These are phyloP conservation scores for Geoglossum cookeanum DNA, from an alignment of 2,329 filamentous ascomycete genomes.

Conservation along the genomic window DNA sequence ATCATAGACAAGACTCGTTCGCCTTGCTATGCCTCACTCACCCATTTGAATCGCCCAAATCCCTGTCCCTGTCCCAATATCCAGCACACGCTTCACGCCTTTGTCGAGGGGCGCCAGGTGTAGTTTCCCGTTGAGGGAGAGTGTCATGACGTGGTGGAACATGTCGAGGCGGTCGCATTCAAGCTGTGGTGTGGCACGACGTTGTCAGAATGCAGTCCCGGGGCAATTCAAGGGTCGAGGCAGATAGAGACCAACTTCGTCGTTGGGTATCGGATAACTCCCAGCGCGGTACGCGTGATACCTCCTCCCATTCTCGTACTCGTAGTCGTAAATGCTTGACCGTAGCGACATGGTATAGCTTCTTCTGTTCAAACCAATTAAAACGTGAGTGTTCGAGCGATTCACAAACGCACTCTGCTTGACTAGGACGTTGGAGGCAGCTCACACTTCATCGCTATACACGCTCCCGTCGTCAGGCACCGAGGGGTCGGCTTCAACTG, in stretches of 20 bases:
- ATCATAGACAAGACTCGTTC: not conserved
- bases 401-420: not conserved
- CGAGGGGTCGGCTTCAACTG: not conserved
- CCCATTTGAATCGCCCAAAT: constrained; percentile 3
- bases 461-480: no score
- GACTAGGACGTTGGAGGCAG: not conserved
- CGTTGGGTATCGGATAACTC: constrained; percentile 38
- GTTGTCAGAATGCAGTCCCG: not conserved
- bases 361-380: constrained; percentile 17
- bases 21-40: no score
- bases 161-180: constrained; percentile 33
- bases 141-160: constrained; percentile 28
- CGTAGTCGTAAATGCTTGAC: constrained; percentile 29
- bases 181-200: not conserved
- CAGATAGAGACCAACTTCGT: constrained; percentile 20
- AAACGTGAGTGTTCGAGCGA: not conserved
- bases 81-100: constrained; percentile 1
- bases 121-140: not conserved
- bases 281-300: constrained; percentile 30
- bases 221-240: not conserved
- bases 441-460: not conserved
- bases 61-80: constrained; percentile 2
- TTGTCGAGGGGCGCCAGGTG: constrained; percentile 1
- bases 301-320: constrained; percentile 36
- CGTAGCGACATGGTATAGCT: constrained; percentile 14